These are phyloP conservation scores for Glycine latifolia DNA, from an alignment of 306 rosid genomes.

Conservation along the genomic window DNA sequence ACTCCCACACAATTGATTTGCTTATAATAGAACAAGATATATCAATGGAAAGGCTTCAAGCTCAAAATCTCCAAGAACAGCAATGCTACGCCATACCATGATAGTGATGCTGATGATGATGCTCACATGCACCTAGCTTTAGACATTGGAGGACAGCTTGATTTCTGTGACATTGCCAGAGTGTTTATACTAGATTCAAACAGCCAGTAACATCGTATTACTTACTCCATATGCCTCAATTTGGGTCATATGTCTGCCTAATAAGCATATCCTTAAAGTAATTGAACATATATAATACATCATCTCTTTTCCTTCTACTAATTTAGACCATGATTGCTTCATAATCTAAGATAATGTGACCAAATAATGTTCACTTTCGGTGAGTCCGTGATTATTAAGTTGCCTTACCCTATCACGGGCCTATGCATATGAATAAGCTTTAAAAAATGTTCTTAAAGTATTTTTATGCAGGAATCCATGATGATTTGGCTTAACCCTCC, in stretches of 20 bases:
- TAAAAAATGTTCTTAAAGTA: constrained; percentile 41
- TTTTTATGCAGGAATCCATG: constrained; percentile 7
- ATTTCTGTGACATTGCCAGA: constrained; percentile 57
- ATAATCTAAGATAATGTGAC: constrained; percentile 49
- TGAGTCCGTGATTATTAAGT: constrained; percentile 46
- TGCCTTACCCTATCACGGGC: constrained; percentile 51
- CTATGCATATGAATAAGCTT: constrained; percentile 49
- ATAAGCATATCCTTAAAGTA: constrained; percentile 43
- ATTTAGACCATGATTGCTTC: constrained; percentile 43
- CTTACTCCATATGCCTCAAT: constrained; percentile 57
- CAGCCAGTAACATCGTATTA: constrained; percentile 43
- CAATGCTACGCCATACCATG: constrained; percentile 60
- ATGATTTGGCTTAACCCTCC: constrained; percentile 18
- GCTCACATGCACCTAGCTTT: constrained; percentile 59
- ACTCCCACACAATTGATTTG: constrained; percentile 25
- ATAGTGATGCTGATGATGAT: constrained; percentile 62
- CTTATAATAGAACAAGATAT: constrained; percentile 41
- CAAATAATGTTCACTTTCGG: constrained; percentile 54
- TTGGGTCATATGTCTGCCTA: constrained; percentile 60
- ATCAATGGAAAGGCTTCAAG: constrained; percentile 35
- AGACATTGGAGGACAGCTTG: constrained; percentile 54
- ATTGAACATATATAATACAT: constrained; percentile 35
- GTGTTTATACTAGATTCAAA: constrained; percentile 57
- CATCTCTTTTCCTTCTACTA: constrained; percentile 1
- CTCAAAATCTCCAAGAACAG: constrained; percentile 42